These are phyloP conservation scores for Coemansia sp. DNA, from an alignment of 192 early-diverging fungal species.

Conservation along the genomic window DNA sequence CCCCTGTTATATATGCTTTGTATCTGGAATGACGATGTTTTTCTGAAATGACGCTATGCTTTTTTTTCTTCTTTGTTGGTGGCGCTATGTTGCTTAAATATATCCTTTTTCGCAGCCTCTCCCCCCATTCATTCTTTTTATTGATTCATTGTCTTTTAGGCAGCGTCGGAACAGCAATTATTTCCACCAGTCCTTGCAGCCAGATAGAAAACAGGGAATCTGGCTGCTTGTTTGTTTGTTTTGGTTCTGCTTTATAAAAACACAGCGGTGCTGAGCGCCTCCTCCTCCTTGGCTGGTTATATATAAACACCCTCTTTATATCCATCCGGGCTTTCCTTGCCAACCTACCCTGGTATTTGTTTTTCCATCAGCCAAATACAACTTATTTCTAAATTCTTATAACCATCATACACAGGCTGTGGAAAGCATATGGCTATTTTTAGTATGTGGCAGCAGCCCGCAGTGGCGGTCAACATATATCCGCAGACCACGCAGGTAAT, in stretches of 20 bases:
- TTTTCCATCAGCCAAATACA: too few relatives aligned
- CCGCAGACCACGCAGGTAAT: constrained; percentile 38
- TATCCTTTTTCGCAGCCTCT: neutral
- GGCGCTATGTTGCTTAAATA: neutral
- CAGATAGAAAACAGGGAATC: too few relatives aligned
- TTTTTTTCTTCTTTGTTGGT: neutral
- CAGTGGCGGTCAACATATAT: constrained; percentile 21
- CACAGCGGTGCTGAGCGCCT: too few relatives aligned
- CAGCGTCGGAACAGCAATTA: neutral
- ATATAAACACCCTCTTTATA: too few relatives aligned
- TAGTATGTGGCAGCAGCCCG: neutral
- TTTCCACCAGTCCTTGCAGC: too few relatives aligned
- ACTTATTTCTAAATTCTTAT: neutral
- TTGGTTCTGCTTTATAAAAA: neutral
- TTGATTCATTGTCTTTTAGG: neutral
- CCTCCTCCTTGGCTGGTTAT: too few relatives aligned
- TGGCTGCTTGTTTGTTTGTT: neutral
- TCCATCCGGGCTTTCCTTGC: too few relatives aligned
- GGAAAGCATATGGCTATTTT: constrained; percentile 9
- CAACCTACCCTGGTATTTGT: too few relatives aligned
- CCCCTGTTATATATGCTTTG: too few relatives aligned
- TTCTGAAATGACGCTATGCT: constrained; percentile 4
- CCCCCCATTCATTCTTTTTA: neutral
- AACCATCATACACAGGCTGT: neutral
- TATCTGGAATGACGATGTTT: neutral